Conservation (phyloP, 2,329 filamentous ascomycete genomes). For the Trichoderma sp. region DNA sequence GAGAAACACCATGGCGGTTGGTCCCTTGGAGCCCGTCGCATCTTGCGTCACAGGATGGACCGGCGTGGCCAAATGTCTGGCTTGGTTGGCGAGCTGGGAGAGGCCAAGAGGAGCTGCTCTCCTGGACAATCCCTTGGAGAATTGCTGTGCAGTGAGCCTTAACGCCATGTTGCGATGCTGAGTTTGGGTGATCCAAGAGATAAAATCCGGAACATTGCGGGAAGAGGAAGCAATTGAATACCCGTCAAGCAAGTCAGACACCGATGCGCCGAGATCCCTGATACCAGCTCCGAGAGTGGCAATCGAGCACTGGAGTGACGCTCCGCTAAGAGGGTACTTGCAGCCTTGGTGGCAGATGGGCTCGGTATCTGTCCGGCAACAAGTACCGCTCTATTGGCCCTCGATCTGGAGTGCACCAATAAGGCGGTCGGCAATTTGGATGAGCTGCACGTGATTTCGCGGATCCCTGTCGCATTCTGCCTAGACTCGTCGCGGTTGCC, state of each 20-base stretch:
- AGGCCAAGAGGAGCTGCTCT: constrained; percentile 29
- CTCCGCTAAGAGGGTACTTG: not conserved
- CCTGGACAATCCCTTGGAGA: constrained; percentile 30
- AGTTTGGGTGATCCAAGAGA: not conserved
- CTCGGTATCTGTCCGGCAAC: not conserved
- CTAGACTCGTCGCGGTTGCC: constrained; percentile 32
- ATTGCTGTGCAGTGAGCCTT: constrained; percentile 31
- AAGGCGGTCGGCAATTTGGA: constrained; percentile 24
- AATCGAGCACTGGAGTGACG: constrained; percentile 1
- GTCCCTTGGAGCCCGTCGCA: constrained; percentile 66
- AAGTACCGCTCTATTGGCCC: constrained; percentile 20
- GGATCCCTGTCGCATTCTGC: constrained; percentile 26
- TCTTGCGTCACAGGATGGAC: constrained; percentile 79
- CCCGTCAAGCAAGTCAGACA: not conserved
- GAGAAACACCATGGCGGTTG: constrained; percentile 97
- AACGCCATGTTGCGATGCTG: constrained; percentile 30
- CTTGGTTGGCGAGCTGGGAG: constrained; percentile 32
- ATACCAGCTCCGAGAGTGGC: constrained; percentile 17
- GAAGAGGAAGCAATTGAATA: not conserved
- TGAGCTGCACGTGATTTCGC: constrained; percentile 32
- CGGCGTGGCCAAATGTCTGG: constrained; percentile 36
- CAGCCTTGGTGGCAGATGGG: not conserved
- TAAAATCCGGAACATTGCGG: not conserved
- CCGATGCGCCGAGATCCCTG: constrained; percentile 18
- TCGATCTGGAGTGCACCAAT: constrained; percentile 26